Evolutionary conservation across 2,329 filamentous ascomycete species (phyloP), one percentile per base, ranked within the genome.

Genomic region (Didymella pomorum): DNA sequence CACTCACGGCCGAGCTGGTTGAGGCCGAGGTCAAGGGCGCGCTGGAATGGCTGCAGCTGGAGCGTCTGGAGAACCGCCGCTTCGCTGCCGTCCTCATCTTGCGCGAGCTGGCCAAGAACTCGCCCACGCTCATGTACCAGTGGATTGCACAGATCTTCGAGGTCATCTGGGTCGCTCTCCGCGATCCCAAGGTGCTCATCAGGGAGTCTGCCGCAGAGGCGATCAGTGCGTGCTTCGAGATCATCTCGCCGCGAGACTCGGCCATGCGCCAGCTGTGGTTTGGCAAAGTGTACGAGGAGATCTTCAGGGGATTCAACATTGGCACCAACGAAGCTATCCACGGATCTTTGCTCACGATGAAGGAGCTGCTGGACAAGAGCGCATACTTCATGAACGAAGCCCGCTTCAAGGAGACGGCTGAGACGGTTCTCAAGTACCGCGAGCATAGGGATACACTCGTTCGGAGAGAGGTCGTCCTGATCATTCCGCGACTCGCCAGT

Each of bases 371-470:
- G 18, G 87, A 95, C 63, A 94, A 97, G 75, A 95, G 95, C 52
- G 93, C 93, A 68, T 99, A 99, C 94, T 99, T 96, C 78, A 98
- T 99, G 95, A 93, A 97, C 71, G 91, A 93, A 37, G 88, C 93
- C 39, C 78, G 79, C 73, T 99, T 98, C 77, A 87, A 89, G 58
- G 92, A 96, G 68, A 89, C 92, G 11, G 98, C 94, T 75, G 95
- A 99, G 62, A 93, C 95, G 63, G 91, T 97, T 33, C 88, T 94
- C 65, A 90, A 91, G 61, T 91, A 96, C 76, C 96, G 96, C 76
- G 95, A 99, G 68, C 92, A 98, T 69, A 87, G 92, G 52, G 96
- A 99, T 68, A 82, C 87, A 4, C 90, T 93, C 33, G 95, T 98
- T 66, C 86, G 94, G 53, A 90, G 91, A 69, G 96, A 96, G 7